Evolutionary conservation across 768 basidiomycete species (phyloP), one percentile per base, ranked within the genome.

Genomic region (Lactifluus pinguis): DNA sequence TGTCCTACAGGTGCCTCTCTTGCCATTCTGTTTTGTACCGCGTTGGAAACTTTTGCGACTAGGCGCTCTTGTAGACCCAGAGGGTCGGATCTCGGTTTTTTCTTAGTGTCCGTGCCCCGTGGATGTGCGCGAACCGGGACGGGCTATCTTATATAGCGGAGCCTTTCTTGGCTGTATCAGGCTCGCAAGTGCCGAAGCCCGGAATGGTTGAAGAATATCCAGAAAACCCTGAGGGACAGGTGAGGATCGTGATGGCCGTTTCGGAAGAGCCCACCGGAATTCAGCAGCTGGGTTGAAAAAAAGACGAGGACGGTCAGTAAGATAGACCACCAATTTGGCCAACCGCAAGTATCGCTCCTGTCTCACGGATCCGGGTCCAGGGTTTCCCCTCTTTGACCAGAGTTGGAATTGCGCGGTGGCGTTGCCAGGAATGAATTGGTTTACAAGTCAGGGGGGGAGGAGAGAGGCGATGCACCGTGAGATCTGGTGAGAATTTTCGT

Each of bases 121-220:
- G 47, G 34, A 54, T 30, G 39, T 34, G 19, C n/a, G 25, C 39
- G 36, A 50, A 19, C 19, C 15, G 9, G 36, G 49, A 13, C 21
- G 14, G 21, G 42, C 44, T 19, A 49, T 21, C 25, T 30, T 17
- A 21, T 11, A 30, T 11, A 30, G 14, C 58, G 69, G 36, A 61
- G 11, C 42, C 17, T n/a, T 41, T 19, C 49, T 9, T 49, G 73
- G 74, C 64, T 70, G 60, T 34, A 21, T 49, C 30, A 25, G 32
- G 49, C 38, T 53, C 52, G 29, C 44, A 19, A 48, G 38, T 36
- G 48, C n/a, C 29, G 4, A 25, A 4, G 14, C 38, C 41, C 9
- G 11, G 41, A 15, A 34, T 21, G 19, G 41, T 32, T 19, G 49
- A 36, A 41, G 42, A 44, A 36, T 21, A 29, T 58, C 57, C 10